phyloP scores from a whole-genome alignment of 192 early-diverging fungal species.

The Coemansia sp. region DNA sequence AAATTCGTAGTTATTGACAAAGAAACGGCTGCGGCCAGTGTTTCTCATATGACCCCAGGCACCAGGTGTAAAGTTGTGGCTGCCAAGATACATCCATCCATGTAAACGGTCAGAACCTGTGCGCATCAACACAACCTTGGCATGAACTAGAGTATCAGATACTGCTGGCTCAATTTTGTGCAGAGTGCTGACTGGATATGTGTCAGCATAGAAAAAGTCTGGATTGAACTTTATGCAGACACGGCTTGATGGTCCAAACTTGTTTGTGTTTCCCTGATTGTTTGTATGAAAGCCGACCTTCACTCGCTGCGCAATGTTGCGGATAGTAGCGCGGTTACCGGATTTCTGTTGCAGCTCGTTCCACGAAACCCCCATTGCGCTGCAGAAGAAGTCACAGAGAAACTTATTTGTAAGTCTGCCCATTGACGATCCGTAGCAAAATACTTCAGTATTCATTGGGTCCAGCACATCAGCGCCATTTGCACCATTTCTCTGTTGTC shows the following conservation, averaged over 20 bases:
- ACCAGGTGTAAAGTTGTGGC: constrained; percentile 42
- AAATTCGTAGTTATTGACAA: constrained; percentile 48
- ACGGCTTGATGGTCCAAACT: constrained; percentile 7
- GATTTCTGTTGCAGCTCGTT: neutral
- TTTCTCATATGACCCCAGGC: constrained; percentile 27
- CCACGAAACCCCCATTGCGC: constrained; percentile 9
- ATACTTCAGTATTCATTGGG: constrained; percentile 15
- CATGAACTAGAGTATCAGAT: constrained; percentile 13
- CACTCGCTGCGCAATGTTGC: neutral
- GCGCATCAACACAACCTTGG: constrained; percentile 29
- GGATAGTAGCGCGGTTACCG: neutral
- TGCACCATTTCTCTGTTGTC: neutral
- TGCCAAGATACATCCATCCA: constrained; percentile 47
- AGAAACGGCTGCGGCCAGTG: neutral
- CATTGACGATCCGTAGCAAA: constrained; percentile 47
- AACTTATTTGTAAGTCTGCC: constrained; percentile 12
- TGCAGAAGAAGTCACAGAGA: constrained; percentile 21
- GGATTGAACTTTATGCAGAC: constrained; percentile 16
- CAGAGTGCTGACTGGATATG: constrained; percentile 11
- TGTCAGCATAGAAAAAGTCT: constrained; percentile 2
- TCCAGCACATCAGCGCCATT: too few species aligned
- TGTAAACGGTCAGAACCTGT: neutral
- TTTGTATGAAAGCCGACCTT: constrained; percentile 38
- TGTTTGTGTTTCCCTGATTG: constrained; percentile 19
- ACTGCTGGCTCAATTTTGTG: constrained; percentile 19